A percentile compares a stretch with the other conserved stretches of the same genome.
phyloP scores from a whole-genome alignment of 108 stramenopile genomes.

The Skeletonema potamos region DNA sequence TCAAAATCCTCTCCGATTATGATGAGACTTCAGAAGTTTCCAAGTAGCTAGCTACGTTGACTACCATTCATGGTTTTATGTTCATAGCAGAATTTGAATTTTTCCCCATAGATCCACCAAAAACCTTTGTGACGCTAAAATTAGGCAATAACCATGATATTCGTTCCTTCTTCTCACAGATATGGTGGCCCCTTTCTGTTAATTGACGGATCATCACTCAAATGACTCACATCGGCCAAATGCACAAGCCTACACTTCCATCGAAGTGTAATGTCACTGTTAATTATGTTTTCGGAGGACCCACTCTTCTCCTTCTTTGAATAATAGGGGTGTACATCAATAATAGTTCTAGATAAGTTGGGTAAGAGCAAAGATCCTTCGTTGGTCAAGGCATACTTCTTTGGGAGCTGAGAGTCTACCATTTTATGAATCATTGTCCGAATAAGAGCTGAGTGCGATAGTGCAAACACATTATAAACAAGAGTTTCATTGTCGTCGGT shows the following conservation, averaged over 20 bases:
- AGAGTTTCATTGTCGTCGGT: background rate
- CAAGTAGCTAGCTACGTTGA: too few species aligned
- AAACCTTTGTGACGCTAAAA: too few species aligned
- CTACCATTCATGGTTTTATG: too few species aligned
- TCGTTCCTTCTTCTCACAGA: conserved; percentile 7
- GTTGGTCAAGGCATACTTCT: conserved; percentile 22
- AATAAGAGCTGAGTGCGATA: conserved; percentile 58
- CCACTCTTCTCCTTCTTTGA: background rate
- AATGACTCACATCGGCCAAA: conserved; percentile 40
- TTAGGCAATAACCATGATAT: background rate
- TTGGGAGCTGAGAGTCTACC: conserved; percentile 36
- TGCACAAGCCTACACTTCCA: conserved; percentile 9
- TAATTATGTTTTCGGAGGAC: background rate
- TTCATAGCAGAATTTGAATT: too few species aligned
- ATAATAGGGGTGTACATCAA: conserved; percentile 34
- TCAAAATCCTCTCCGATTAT: too few species aligned
- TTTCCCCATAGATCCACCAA: too few species aligned
- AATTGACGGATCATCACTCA: background rate
- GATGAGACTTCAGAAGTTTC: too few species aligned
- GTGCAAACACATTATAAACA: conserved; percentile 51
- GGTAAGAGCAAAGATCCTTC: conserved; percentile 38
- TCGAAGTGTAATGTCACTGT: background rate
- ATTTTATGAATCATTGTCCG: conserved; percentile 48
- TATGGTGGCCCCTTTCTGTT: background rate
- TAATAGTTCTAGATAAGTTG: conserved; percentile 38